Conservation (phyloP, 257 asterid species). For the Solanum infundibuliforme region DNA sequence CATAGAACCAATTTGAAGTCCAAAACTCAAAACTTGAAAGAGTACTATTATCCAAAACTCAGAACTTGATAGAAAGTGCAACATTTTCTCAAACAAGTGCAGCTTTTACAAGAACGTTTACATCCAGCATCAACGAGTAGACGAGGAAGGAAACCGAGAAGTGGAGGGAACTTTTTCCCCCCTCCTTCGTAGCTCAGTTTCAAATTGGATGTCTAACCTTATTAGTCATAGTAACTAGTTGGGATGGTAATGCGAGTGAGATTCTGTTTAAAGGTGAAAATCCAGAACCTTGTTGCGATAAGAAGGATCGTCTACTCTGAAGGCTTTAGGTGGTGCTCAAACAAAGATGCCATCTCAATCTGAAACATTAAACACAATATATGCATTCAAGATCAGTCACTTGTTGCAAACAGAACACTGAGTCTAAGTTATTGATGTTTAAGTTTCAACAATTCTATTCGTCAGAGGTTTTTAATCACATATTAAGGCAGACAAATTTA, state of each 20-base stretch:
- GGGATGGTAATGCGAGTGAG: neutral
- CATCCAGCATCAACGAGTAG: neutral
- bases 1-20: neutral
- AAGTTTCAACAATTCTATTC: neutral
- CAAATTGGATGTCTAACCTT: neutral
- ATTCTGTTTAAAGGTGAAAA: neutral
- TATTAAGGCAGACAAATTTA: neutral
- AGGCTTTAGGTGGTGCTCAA: conserved; percentile 76
- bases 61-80: neutral
- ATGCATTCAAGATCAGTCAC: neutral
- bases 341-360: conserved; percentile 95
- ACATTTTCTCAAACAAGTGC: neutral
- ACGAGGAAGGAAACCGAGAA: neutral
- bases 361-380: conserved; percentile 19
- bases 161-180: neutral
- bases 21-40: neutral
- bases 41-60: neutral
- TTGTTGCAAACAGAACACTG: neutral
- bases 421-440: neutral
- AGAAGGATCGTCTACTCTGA: neutral
- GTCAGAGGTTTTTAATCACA: neutral
- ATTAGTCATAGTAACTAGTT: neutral
- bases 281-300: neutral
- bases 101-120: neutral
- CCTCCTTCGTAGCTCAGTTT: neutral